Base-by-base conservation (phyloP, 2,329 filamentous ascomycete genomes). In the Fusarium miscanthi region DNA sequence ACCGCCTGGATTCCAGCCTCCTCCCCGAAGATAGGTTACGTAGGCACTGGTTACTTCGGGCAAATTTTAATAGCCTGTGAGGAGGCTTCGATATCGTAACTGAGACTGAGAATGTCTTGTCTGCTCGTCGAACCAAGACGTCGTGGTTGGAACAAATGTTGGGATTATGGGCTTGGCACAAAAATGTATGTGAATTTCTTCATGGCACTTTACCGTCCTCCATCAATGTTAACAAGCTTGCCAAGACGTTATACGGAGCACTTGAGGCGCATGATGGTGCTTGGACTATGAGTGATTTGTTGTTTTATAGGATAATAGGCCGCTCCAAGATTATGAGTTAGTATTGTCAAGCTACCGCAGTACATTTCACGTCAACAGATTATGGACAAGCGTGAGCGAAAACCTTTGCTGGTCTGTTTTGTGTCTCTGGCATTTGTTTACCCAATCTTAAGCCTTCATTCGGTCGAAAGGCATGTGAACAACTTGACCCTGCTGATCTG, bases 1-100 rank as follows among this genome's bases (percentile, higher is more conserved):
- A 38, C 88, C 91, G 54, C 91, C 92, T 66, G 93, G 93, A 71
- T 95, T 95, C 84, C 92, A 94, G 83, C 91, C 90, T 69, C 91
- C 92, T 65, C 90, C 91, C 59, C 86, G 89, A 82, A 84, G 87
- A 85, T 90, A 85, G 74, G 68, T 74, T 76, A 75, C 75, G 68
- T 73, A 77, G 74, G 69, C 57, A 65, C 69, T 76, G 69, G 73
- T 70, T 66, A 74, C 37, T 27, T 61, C 43, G 72, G 70, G 71
- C 66, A 66, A 70, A 70, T 74, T 61, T 70, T 63, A 66, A 74
- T 74, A 64, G 69, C 76, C 70, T 69, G 60, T 65, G 67, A 77
- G 61, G 43, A 73, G 69, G 61, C 66, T 72, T 70, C 75, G 74
- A 77, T 74, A 74, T 69, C 67, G 69, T 73, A 68, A 63, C 53